Evolutionary conservation across 495 filamentous ascomycete genomes (phyloP), one percentile per base, ranked within the genome.

Genomic region (Astrothelium macrocarpum): DNA sequence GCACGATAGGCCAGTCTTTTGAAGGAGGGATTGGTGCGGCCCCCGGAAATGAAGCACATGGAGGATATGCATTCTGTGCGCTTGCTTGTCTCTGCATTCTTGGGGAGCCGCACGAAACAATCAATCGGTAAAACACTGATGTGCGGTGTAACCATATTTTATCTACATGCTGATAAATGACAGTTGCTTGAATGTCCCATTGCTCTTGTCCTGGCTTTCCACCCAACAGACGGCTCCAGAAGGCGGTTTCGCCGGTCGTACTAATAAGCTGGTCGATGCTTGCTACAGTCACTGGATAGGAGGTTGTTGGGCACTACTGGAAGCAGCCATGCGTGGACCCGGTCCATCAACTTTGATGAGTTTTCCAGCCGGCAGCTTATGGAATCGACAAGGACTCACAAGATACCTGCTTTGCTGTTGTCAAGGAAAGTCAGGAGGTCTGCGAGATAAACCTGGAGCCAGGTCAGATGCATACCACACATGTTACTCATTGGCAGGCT

Each of bases 231-330:
- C 93, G 76, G 85, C 83, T 10, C 95, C 94, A 2, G 94, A 97
- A 74, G 95, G 91, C 45, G 94, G 94, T 14, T 88, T 93, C 68
- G 84, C 89, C 18, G 94, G 94, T 64, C 84, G 94, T 66, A 96
- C 94, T n/a, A 97, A 97, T 76, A 98, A 98, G 75, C 80, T 98
- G 9, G 92, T 97, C 26, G 94, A 98, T 75, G 94, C 93, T 59
- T 98, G 94, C 73, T 97, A 98, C 76, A 93, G 89, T 74, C 91
- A 95, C 70, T 98, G 94, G 94, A 88, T 96, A 11, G 94, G 95
- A 5, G 89, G 87, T 32, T 97, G 92, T 74, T 98, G 91, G 87
- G 85, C 93, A 42, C 74, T 98, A 64, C 75, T 97, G 63, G 87
- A 96, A 72, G 91, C 90, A n/a, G 86, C 85, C 58, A 75, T 92